Base-by-base conservation (phyloP, 768 basidiomycete genomes). In the Thelephora aurantiotincta region DNA sequence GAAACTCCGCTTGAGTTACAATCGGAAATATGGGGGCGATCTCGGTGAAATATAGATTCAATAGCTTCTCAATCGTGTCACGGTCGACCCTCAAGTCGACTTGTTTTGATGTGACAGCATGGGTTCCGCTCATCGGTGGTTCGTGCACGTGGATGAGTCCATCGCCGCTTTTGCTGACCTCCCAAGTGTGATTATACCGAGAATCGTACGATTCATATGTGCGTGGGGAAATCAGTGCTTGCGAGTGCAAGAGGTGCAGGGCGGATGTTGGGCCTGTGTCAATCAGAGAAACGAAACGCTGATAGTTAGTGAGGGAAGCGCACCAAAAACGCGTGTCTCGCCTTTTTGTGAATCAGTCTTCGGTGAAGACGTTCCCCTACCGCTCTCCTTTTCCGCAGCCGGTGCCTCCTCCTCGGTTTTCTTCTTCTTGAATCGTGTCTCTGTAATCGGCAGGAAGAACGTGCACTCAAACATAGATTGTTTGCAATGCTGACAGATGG, bases 381-480 rank as follows among this genome's bases (percentile, higher is more conserved):
- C 50, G 44, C 58, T 59, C 14, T 65, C 63, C 43, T 58, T 65
- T 35, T 70, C 70, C 54, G 62, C 60, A 9, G 53, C 63, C 0
- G 66, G 65, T 2, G 68, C 64, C 45, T 84, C 84, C 55, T 87
- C 81, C 57, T 91, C 85, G 38, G 80, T 49, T 54, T 85, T 83
- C 68, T 91, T 91, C 71, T 96, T 96, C 69, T 97, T 97, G 74
- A 97, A 99, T 16, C 96, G 82, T 0, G 96, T 99, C 64, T 98
- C 96, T 9, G 94, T 90, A 56, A 99, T 99, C 35, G 96, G 96
- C 11, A 98, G 78, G 71, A 96, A 94, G 67, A 93, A 96, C 5
- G 93, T 96, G 62, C 94, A 96, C 53, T 94, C 90, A 55, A 92
- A 88, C 38, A 77, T 75, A 57, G 91, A 90, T 60, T 91, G 88